Base-by-base conservation (phyloP, 768 basidiomycete species). In the Phylloporus scabripes region DNA sequence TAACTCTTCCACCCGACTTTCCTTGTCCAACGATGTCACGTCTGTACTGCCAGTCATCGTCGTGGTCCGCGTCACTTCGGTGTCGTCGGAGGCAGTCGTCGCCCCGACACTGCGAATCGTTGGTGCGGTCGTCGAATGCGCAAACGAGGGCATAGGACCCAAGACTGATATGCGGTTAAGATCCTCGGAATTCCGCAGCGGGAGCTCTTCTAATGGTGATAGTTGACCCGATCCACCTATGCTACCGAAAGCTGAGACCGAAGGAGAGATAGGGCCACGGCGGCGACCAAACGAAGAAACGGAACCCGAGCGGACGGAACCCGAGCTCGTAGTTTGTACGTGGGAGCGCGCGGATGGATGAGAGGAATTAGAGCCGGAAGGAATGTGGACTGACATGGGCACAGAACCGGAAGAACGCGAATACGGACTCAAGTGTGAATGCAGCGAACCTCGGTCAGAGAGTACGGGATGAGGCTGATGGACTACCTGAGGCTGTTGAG, bases 391-490 rank as follows among this genome's bases (percentile, higher is more conserved):
- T 3, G 80, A 77, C 7, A 73, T 66, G 6, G 80, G 71, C 8
- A 73, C 77, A 7, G 83, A 84, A 39, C 78, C 77, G 0, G 80
- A 78, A 39, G 74, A 72, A 23, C 60, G 62, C 1, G 74, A 67
- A 14, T 67, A 60, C 0, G 81, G 79, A 55, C 72, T 73, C 17
- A 82, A 62, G 46, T 78, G 77, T 0, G 85, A 86, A 56, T 82
- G 77, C 10, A 87, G 62, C 0, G 86, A 87, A 21, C 76, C 81
- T 55, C 76, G 74, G 55, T 86, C 82, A 20, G 85, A 83, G n/a
- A 62, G 62, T 37, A 74, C 59, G 20, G 67, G 58, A 32, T 66
- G 68, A n/a, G 63, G 66, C 26, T 68, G 68, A 45, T 77, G 73
- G 31, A 76, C 63, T 33, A 75, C 63, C 57, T 70, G 68, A 21